Conservation (phyloP, 148 eudicot genomes). For the Chenopodium suecicum region DNA sequence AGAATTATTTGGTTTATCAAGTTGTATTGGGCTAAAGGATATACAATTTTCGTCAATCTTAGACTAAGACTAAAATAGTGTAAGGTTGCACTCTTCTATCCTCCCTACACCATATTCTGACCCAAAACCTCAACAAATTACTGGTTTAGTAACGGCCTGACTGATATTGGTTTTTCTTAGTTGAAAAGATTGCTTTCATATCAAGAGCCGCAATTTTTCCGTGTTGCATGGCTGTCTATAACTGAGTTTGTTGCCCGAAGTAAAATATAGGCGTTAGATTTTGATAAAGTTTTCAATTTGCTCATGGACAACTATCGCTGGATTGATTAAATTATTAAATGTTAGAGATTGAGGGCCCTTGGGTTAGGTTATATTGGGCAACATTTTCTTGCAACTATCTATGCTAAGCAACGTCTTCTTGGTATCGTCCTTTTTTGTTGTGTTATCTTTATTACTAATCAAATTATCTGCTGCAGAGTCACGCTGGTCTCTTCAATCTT, state of each 20-base stretch:
- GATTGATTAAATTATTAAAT: not conserved
- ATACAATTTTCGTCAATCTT: not conserved
- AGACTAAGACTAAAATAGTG: too few relatives aligned
- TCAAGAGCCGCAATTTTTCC: not conserved
- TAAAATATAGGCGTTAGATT: not conserved
- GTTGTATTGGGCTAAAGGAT: not conserved
- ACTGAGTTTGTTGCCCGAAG: not conserved
- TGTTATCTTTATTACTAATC: not conserved
- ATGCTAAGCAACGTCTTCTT: not conserved
- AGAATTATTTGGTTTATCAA: not conserved
- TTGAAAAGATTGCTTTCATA: not conserved
- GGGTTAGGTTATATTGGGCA: not conserved
- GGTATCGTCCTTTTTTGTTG: not conserved
- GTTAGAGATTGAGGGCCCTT: not conserved
- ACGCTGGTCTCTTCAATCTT: slow-evolving; percentile 95
- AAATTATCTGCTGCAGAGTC: slow-evolving; percentile 58
- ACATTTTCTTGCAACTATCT: not conserved
- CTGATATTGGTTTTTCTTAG: not conserved
- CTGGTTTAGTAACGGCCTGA: not conserved
- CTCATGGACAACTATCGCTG: not conserved
- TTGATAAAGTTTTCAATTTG: not conserved
- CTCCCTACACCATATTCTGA: not conserved
- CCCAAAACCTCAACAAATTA: not conserved
- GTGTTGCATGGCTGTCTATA: not conserved
- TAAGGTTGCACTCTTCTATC: too few relatives aligned